Percentiles rank a stretch among this genome's conserved stretches.
These are phyloP conservation scores for Pilatotrama ljubarskyi DNA, from an alignment of 768 basidiomycete genomes.

Conservation along the genomic window DNA sequence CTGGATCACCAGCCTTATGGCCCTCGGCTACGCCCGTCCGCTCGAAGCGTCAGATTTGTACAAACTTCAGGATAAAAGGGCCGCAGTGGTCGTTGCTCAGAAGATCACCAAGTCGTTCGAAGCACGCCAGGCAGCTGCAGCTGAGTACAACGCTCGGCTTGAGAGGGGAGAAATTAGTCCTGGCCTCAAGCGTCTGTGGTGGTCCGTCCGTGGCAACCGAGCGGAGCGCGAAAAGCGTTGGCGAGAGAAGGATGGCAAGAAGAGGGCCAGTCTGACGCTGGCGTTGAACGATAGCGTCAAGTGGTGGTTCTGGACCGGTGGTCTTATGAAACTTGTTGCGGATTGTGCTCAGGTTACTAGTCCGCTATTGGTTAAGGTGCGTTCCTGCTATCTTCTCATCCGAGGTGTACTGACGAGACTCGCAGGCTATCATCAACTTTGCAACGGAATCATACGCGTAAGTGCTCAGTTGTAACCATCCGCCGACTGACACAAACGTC, in stretches of 20 bases:
- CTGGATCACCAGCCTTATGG: constrained; percentile 75
- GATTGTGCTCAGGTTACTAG: constrained; percentile 74
- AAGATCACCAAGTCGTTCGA: constrained; percentile 67
- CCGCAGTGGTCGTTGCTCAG: constrained; percentile 59
- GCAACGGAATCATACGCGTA: constrained; percentile 59
- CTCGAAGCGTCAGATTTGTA: constrained; percentile 81
- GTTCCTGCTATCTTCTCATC: constrained; percentile 11
- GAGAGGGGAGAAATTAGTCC: constrained; percentile 64
- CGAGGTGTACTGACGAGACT: background rate
- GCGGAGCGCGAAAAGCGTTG: constrained; percentile 60
- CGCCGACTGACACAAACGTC: background rate
- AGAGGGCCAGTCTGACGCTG: constrained; percentile 58
- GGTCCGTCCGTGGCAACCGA: constrained; percentile 56
- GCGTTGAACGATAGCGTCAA: constrained; percentile 78
- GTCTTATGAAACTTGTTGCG: constrained; percentile 55
- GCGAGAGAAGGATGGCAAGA: constrained; percentile 63
- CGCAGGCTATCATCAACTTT: constrained; percentile 70
- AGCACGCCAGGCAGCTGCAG: constrained; percentile 52
- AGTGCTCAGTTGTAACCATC: background rate
- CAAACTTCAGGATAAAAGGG: constrained; percentile 65
- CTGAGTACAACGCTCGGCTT: constrained; percentile 70
- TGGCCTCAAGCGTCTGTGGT: constrained; percentile 50
- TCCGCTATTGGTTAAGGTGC: constrained; percentile 79
- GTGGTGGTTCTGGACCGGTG: constrained; percentile 79
- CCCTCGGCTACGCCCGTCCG: constrained; percentile 76